Evolutionary conservation across 2,329 filamentous ascomycete species (phyloP).

Genomic region (Thielaviopsis musarum): DNA sequence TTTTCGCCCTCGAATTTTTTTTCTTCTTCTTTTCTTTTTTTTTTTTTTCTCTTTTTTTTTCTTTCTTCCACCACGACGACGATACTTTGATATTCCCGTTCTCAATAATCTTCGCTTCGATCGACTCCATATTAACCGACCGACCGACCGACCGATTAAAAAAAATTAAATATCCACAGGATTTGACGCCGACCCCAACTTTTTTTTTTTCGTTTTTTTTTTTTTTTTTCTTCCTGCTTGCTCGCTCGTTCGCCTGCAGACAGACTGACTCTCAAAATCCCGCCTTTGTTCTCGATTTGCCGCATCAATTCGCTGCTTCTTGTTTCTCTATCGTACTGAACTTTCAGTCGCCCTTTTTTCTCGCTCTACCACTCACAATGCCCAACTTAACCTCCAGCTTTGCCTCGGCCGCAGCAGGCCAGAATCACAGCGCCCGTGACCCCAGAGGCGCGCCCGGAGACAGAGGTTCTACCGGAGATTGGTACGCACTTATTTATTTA

Average conservation of each 20-base stretch:
- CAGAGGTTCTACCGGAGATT: constrained; percentile 7
- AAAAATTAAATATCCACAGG: background rate
- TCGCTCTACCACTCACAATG: constrained; percentile 35
- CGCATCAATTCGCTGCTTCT: background rate
- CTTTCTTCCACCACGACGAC: background rate
- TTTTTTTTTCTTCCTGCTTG: too few relatives aligned
- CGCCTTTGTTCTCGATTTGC: too few relatives aligned
- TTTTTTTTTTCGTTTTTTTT: background rate
- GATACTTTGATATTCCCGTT: background rate
- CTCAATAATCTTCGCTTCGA: background rate
- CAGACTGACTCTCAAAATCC: too few relatives aligned
- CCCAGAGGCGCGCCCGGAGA: constrained; percentile 37
- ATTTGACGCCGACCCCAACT: background rate
- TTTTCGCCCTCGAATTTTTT: background rate
- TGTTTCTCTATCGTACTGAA: background rate
- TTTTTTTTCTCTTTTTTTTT: background rate
- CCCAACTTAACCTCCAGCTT: constrained; percentile 69
- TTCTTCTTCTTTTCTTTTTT: background rate
- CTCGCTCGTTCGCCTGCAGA: too few relatives aligned
- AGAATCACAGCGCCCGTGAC: constrained; percentile 42
- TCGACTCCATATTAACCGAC: background rate
- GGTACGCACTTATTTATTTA: too few relatives aligned
- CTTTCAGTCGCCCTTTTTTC: background rate
- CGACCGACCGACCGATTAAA: background rate
- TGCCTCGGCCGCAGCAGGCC: constrained; percentile 66